Conservation (phyloP, 495 filamentous ascomycete genomes). For the Hypoxylon fragiforme region DNA sequence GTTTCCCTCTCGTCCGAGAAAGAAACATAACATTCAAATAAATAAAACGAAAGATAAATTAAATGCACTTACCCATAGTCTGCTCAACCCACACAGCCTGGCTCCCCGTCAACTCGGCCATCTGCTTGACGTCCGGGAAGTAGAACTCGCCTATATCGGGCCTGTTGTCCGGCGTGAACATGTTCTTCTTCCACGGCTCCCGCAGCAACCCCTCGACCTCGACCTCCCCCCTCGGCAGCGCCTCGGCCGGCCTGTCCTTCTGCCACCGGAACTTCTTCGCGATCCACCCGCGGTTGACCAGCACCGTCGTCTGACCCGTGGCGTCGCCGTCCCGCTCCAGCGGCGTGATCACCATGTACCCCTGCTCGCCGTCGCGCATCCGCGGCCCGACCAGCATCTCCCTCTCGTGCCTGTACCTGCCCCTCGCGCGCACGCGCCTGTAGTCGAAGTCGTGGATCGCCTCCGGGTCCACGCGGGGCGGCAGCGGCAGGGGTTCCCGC, state of each 20-base stretch:
- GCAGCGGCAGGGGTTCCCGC: slow-evolving; percentile 82
- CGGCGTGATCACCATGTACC: slow-evolving; percentile 88
- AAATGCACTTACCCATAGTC: slow-evolving; percentile 87
- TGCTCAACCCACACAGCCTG: slow-evolving; percentile 94
- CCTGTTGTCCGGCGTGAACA: slow-evolving; percentile 90
- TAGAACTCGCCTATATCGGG: slow-evolving; percentile 85
- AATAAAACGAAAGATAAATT: too few species aligned
- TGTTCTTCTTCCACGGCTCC: slow-evolving; percentile 93
- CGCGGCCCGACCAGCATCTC: slow-evolving; percentile 96
- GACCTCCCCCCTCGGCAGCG: slow-evolving; percentile 67
- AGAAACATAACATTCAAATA: too few species aligned
- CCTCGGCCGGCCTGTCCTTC: slow-evolving; percentile 57
- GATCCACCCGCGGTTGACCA: slow-evolving; percentile 93
- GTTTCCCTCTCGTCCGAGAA: too few species aligned
- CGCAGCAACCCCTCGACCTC: slow-evolving; percentile 81
- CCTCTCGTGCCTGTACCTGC: slow-evolving; percentile 77
- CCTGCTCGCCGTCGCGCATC: slow-evolving; percentile 84
- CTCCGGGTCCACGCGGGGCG: slow-evolving; percentile 74
- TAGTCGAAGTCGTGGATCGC: slow-evolving; percentile 91
- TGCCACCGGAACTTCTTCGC: slow-evolving; percentile 68
- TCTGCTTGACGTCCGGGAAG: slow-evolving; percentile 90
- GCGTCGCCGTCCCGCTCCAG: slow-evolving; percentile 64
- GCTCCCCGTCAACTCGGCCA: slow-evolving; percentile 83
- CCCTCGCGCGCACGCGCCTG: slow-evolving; percentile 77
- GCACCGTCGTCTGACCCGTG: slow-evolving; percentile 70